A percentile compares a stretch with the other conserved stretches of the same genome.
phyloP scores from a whole-genome alignment of 495 filamentous ascomycete genomes.

The Halenospora varia region DNA sequence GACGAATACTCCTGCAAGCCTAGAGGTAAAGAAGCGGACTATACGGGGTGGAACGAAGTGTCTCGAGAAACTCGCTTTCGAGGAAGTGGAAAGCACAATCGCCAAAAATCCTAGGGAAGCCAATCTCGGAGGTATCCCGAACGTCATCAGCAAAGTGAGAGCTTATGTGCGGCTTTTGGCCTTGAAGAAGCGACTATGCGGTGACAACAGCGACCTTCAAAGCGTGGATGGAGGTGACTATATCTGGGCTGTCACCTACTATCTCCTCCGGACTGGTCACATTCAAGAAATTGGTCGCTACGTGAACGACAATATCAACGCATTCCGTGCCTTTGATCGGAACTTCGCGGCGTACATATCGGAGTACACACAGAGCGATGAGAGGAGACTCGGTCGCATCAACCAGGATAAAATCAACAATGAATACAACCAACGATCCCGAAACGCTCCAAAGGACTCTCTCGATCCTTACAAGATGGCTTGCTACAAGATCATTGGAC shows the following conservation, averaged over 20 bases:
- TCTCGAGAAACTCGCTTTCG: conserved; percentile 70
- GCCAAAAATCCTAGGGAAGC: conserved; percentile 82
- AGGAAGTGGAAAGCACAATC: conserved; percentile 68
- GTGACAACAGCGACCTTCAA: conserved; percentile 70
- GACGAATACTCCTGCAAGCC: conserved; percentile 54
- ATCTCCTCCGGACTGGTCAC: conserved; percentile 81
- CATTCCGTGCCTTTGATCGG: conserved; percentile 85
- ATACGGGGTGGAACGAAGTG: conserved; percentile 70
- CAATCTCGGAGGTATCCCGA: conserved; percentile 82
- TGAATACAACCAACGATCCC: conserved; percentile 79
- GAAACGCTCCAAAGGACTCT: conserved; percentile 79
- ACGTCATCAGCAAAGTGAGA: conserved; percentile 81
- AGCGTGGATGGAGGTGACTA: conserved; percentile 73
- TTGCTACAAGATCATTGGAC: conserved; percentile 95
- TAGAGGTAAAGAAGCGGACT: conserved; percentile 66
- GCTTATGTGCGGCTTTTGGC: conserved; percentile 81
- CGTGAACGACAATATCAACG: conserved; percentile 66
- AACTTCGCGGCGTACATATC: conserved; percentile 88
- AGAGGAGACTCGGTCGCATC: conserved; percentile 77
- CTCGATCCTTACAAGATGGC: conserved; percentile 95
- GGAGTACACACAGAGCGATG: conserved; percentile 64
- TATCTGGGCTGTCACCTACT: conserved; percentile 92
- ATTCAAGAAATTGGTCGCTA: conserved; percentile 81
- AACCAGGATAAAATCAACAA: too few relatives aligned
- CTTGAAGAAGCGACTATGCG: conserved; percentile 71